Evolutionary conservation across 1,284 basidiomycete genomes (phyloP).

Genomic region (Schizophyllum amplum): DNA sequence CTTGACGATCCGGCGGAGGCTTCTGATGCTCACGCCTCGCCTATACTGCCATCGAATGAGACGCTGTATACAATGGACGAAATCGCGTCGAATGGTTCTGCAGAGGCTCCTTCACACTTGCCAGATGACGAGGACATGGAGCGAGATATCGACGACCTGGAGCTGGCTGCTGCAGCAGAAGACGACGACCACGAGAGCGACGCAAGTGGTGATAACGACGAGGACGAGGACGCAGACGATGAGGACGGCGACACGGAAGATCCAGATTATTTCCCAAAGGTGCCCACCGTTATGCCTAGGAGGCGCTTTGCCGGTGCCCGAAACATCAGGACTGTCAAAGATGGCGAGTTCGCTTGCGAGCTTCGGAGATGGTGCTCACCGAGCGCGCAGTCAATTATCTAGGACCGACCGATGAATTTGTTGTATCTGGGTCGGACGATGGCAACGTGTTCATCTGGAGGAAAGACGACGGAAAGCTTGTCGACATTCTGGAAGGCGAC

Average conservation of each 20-base stretch:
- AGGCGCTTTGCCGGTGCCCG: slow-evolving; percentile 64
- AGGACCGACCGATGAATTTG: slow-evolving; percentile 69
- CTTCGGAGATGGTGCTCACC: background rate
- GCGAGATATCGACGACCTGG: slow-evolving; percentile 22
- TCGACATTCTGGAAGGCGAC: slow-evolving; percentile 82
- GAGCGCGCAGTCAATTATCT: slow-evolving; percentile 67
- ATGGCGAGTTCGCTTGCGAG: slow-evolving; percentile 46
- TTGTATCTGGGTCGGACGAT: slow-evolving; percentile 87
- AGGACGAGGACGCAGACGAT: slow-evolving; percentile 15
- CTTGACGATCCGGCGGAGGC: slow-evolving; percentile 48
- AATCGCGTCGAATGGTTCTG: slow-evolving; percentile 1
- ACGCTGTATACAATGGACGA: background rate
- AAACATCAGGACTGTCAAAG: slow-evolving; percentile 87
- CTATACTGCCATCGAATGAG: slow-evolving; percentile 19
- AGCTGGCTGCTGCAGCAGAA: slow-evolving; percentile 18
- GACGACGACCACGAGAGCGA: slow-evolving; percentile 11
- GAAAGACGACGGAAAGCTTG: slow-evolving; percentile 55
- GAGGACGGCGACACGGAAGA: slow-evolving; percentile 18
- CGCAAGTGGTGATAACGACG: slow-evolving; percentile 12
- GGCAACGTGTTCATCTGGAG: slow-evolving; percentile 83
- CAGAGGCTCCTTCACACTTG: slow-evolving; percentile 9
- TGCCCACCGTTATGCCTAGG: slow-evolving; percentile 66
- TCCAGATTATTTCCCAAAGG: slow-evolving; percentile 23
- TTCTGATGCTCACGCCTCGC: slow-evolving; percentile 12
- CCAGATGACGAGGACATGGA: slow-evolving; percentile 14